Percentiles rank a stretch among this genome's conserved stretches.
Conservation (phyloP, 768 basidiomycete species). For the Tephrocybe rancida region DNA sequence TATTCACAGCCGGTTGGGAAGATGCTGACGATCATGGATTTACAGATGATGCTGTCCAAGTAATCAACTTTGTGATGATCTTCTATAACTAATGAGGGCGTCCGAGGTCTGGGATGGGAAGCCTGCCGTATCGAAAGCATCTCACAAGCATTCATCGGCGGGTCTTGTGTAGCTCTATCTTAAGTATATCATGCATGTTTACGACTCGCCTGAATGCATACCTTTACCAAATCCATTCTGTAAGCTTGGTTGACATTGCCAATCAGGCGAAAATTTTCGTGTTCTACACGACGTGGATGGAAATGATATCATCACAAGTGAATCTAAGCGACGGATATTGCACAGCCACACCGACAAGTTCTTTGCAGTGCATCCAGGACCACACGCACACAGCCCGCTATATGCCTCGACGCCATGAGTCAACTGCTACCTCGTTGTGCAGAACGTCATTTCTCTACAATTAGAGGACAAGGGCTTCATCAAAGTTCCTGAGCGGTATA, state of each 20-base stretch:
- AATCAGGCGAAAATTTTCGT: not conserved
- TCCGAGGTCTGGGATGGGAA: constrained; percentile 2
- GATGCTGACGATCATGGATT: constrained; percentile 3
- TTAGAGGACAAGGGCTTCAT: not conserved
- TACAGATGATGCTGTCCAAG: constrained; percentile 77
- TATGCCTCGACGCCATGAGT: not conserved
- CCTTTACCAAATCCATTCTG: not conserved
- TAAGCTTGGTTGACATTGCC: too few species aligned
- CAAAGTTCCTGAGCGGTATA: not conserved
- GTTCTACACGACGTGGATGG: too few species aligned
- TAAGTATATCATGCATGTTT: constrained; percentile 21
- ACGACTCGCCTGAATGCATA: constrained; percentile 1
- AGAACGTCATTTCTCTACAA: not conserved
- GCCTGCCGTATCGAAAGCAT: not conserved
- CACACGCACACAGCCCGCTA: not conserved
- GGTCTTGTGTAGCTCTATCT: constrained; percentile 18
- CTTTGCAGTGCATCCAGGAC: not conserved
- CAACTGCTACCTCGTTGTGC: not conserved
- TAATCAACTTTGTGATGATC: constrained; percentile 28
- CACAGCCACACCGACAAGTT: constrained; percentile 11
- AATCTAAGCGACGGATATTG: not conserved
- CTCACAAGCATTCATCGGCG: not conserved
- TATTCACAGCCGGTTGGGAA: not conserved
- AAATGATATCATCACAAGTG: constrained; percentile 5
- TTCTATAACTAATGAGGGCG: not conserved